Evolutionary conservation across 306 rosid species (phyloP), one percentile per base, ranked within the genome.

Genomic region (Biancaea sappan): DNA sequence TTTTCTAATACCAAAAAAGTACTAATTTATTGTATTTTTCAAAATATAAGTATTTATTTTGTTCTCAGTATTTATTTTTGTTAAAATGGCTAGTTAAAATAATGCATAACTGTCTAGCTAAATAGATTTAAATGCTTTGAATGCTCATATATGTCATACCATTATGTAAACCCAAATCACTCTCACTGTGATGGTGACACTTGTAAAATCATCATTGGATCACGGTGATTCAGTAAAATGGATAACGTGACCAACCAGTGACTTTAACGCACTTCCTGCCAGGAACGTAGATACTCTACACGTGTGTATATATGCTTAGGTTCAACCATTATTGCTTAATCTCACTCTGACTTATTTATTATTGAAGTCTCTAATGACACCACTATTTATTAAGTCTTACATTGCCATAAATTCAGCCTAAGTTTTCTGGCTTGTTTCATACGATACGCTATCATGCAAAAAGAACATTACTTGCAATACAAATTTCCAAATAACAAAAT

Each of bases 181-280:
- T 4, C 1, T 53, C 32, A 24, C 19, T 56, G 37, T 13, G 62
- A 13, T 2, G 0, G 22, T 28, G 57, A 75, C 67, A 73, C 68
- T 48, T 79, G 69, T 32, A 57, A 15, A 41, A 18, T 60, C 5
- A 9, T 28, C 22, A 70, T 54, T 77, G 62, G 72, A 37, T 52
- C 81, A 71, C 80, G 0, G 3, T 13, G n/a, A 54, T 25, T 25
- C 12, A 24, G 61, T 8, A 25, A 6, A 15, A 40, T 2, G 8
- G 24, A 10, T 32, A 12, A 3, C 66, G 70, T 80, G 78, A 77
- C 34, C 68, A 3, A 10, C 68, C 47, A 15, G 67, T 75, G 80
- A 86, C 4, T 16, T 60, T 19, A 14, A 78, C 91, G 88, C 74
- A 74, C 66, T 79, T 64, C n/a, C 40, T 79, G 89, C 86, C 96